Percentiles rank a stretch among this genome's conserved stretches.
phyloP scores from a whole-genome alignment of 768 basidiomycete species.

The Mycena sanguinolenta region DNA sequence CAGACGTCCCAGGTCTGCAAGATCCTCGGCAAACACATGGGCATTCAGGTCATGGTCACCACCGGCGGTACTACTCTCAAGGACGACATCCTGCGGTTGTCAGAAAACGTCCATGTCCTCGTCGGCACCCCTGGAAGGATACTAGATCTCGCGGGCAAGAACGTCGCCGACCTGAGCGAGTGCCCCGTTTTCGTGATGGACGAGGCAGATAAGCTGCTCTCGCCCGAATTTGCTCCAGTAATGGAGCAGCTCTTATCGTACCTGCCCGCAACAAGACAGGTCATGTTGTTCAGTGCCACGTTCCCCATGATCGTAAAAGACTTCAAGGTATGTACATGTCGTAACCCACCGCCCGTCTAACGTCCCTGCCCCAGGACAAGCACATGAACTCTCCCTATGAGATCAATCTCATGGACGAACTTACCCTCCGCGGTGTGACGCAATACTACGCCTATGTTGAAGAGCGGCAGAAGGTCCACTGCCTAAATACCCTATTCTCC shows the following conservation, averaged over 20 bases:
- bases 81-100: conserved; percentile 95
- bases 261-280: conserved; percentile 88
- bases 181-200: conserved; percentile 99
- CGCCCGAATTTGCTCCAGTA: conserved; percentile 97
- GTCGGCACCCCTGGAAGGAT: conserved; percentile 98
- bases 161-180: conserved; percentile 92
- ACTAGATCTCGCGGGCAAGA: conserved; percentile 93
- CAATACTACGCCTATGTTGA: conserved; percentile 99
- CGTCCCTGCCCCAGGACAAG: conserved; percentile 74
- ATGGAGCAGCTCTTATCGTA: conserved; percentile 95
- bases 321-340: conserved; percentile 80
- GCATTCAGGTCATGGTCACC: conserved; percentile 97
- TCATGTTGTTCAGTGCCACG: conserved; percentile 99
- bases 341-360: conserved; percentile 20
- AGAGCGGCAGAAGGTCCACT: conserved; percentile 99
- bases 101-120: conserved; percentile 93
- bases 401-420: conserved; percentile 99
- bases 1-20: conserved; percentile 99
- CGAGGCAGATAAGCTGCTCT: conserved; percentile 97
- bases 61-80: conserved; percentile 98
- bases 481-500: conserved; percentile 98
- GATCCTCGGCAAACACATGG: conserved; percentile 95
- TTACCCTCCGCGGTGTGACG: conserved; percentile 97
- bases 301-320: conserved; percentile 99
- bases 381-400: conserved; percentile 97